Evolutionary conservation across 2,329 filamentous ascomycete genomes (phyloP), one percentile per base, ranked within the genome.

Genomic region (Trichoderma atroviride): DNA sequence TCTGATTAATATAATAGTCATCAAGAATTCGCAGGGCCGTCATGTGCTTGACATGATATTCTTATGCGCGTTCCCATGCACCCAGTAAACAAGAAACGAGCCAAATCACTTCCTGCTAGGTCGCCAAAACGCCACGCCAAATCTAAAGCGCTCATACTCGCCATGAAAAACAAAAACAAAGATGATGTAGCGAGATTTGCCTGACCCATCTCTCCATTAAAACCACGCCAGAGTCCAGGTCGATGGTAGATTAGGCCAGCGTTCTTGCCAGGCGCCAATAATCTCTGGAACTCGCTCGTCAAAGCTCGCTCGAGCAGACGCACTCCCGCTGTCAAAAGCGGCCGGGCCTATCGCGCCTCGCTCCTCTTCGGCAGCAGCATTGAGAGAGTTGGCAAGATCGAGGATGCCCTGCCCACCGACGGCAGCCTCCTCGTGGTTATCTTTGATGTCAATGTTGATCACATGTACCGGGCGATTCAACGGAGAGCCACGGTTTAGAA

Each of bases 221-320:
- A 98, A 93, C 94, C 96, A 99, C 31, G 94, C 93, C 78, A 98
- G 78, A 29, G 94, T 98, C 96, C 96, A 99, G 68, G 96, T 86
- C 3, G 94, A 92, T 22, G 96, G 96, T 74, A 98, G 81, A 74
- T 93, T 91, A 5, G 96, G 95, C 93, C 95, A 97, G 74, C 91
- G 88, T 79, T 97, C 94, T 81, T 99, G 96, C 96, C 96, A 99
- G 65, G 90, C 88, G 2, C 90, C 95, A 71, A 99, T 82, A 43
- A 99, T 92, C 73, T 97, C 94, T 0, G 96, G 96, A 2, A 99
- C 96, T 68, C 89, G 88, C 79, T 97, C 94, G 80, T 99, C 96
- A 76, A 99, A 99, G 35, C 91, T 91, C 37, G 87, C 84, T 69
- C 95, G 85, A 69, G 89, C 89, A 1, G 87, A 85, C 5, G 87